Percentiles rank a stretch among this genome's conserved stretches.
Conservation (phyloP, 2,329 filamentous ascomycete species). For the Cladosporium colombiae region DNA sequence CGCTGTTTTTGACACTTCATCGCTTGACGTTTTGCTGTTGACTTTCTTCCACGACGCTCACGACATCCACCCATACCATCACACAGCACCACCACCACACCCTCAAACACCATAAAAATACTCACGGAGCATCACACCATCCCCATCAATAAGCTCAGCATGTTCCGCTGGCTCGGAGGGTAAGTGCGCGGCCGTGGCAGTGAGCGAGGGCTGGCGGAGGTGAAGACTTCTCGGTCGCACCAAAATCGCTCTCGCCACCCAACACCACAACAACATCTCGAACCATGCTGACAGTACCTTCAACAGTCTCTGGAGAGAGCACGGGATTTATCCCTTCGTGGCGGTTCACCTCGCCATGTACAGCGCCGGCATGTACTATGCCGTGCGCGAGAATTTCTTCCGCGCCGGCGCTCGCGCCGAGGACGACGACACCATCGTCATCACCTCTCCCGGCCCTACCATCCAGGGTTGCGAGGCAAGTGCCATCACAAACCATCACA, state of each 20-base stretch:
- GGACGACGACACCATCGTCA: not conserved
- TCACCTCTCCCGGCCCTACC: not conserved
- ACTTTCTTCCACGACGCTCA: slow-evolving; percentile 1
- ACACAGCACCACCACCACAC: not conserved
- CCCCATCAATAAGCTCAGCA: not conserved
- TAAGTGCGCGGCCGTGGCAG: slow-evolving; percentile 3
- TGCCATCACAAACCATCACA: not conserved
- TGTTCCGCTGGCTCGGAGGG: not conserved
- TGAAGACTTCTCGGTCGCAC: not conserved
- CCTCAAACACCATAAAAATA: not conserved
- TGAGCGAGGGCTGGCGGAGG: not conserved
- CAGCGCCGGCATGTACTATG: too few species aligned
- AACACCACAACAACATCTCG: not conserved
- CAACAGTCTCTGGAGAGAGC: too few species aligned
- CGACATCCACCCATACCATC: not conserved
- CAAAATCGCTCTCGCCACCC: not conserved
- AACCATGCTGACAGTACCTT: not conserved
- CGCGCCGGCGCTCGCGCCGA: not conserved
- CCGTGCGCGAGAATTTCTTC: too few species aligned
- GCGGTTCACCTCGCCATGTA: too few species aligned
- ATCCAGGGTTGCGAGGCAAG: not conserved
- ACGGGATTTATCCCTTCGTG: too few species aligned
- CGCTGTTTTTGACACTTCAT: not conserved
- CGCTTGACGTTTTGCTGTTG: not conserved
- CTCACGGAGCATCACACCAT: not conserved